These are phyloP conservation scores for Hysterangium stoloniferum DNA, from an alignment of 768 basidiomycete genomes.

Conservation along the genomic window DNA sequence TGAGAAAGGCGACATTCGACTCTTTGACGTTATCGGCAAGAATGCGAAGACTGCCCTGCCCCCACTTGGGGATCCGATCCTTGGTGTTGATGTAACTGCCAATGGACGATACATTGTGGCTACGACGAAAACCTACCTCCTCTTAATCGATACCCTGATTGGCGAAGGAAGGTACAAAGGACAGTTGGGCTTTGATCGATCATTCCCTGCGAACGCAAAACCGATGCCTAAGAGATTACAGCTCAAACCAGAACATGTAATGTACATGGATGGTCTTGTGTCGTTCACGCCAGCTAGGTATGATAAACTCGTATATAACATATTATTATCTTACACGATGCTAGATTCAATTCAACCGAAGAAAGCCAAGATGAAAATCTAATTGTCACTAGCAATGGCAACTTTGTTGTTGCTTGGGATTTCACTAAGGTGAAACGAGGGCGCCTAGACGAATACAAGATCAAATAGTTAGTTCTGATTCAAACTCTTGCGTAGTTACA, in stretches of 20 bases:
- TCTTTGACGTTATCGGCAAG: conserved; percentile 96
- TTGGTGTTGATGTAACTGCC: conserved; percentile 90
- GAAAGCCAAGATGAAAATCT: conserved; percentile 86
- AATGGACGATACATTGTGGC: conserved; percentile 94
- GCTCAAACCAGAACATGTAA: conserved; percentile 84
- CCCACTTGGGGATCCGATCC: conserved; percentile 89
- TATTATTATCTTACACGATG: conserved; percentile 4
- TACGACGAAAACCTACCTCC: conserved; percentile 87
- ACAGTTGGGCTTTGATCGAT: conserved; percentile 82
- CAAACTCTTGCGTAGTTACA: neutral
- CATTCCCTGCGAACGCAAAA: conserved; percentile 92
- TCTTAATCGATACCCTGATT: conserved; percentile 92
- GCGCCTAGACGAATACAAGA: conserved; percentile 84
- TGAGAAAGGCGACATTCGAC: conserved; percentile 91
- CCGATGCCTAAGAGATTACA: conserved; percentile 85
- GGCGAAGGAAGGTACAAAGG: conserved; percentile 84
- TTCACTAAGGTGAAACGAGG: conserved; percentile 94
- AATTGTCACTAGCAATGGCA: conserved; percentile 90
- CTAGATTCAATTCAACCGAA: conserved; percentile 81
- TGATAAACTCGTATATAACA: too few species aligned
- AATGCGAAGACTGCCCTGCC: conserved; percentile 98
- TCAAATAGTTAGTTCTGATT: conserved; percentile 55
- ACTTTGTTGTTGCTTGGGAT: conserved; percentile 95
- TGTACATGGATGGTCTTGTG: conserved; percentile 85
- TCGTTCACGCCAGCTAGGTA: conserved; percentile 92